Conservation (phyloP, 805 yeast species). For the Barnettozyma siamensis region DNA sequence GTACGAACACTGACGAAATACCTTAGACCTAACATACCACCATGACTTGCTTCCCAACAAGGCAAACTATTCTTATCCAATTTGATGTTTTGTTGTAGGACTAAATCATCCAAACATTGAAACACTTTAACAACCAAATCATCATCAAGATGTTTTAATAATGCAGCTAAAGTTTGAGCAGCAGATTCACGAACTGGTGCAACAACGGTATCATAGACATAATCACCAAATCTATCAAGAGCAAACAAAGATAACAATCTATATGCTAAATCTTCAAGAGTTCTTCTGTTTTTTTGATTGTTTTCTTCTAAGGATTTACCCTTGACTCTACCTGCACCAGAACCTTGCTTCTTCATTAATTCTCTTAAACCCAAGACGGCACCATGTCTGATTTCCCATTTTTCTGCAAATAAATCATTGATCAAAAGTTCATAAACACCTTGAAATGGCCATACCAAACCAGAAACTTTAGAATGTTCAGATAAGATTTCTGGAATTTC, state of each 20-base stretch:
- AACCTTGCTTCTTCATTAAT: constrained; percentile 73
- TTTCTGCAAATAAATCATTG: constrained; percentile 73
- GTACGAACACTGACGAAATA: constrained; percentile 88
- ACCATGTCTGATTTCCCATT: constrained; percentile 96
- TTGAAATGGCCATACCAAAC: constrained; percentile 89
- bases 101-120: constrained; percentile 57
- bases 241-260: constrained; percentile 83
- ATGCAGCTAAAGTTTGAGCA: constrained; percentile 90
- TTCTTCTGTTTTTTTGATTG: constrained; percentile 53
- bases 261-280: constrained; percentile 84
- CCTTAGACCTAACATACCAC: constrained; percentile 90
- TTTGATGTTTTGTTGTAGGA: constrained; percentile 49
- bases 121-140: constrained; percentile 58
- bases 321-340: constrained; percentile 75
- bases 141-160: constrained; percentile 62
- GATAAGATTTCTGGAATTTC: constrained; percentile 63
- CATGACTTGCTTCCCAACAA: constrained; percentile 97
- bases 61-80: constrained; percentile 33
- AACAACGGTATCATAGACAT: constrained; percentile 93
- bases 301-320: constrained; percentile 61
- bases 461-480: constrained; percentile 65
- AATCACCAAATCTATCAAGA: constrained; percentile 93
- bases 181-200: constrained; percentile 98
- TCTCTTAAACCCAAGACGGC: constrained; percentile 91
- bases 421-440: constrained; percentile 81